Evolutionary conservation across 345 rosid species (phyloP).

Genomic region (Acer saccharum): DNA sequence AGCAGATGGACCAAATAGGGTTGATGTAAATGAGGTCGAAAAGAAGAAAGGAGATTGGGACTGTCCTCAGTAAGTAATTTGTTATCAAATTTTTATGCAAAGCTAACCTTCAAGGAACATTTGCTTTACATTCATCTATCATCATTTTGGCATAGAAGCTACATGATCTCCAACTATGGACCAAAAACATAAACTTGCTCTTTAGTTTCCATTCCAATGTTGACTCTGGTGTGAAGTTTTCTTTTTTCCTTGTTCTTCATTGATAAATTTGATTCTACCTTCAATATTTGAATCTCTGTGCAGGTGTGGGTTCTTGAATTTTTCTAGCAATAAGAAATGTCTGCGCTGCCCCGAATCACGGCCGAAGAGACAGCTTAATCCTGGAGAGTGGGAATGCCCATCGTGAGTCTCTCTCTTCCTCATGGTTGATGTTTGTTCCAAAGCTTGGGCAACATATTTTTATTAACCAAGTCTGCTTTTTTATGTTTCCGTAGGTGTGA

Average conservation of each 20-base stretch:
- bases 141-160: conserved; percentile 1
- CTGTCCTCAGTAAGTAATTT: conserved; percentile 56
- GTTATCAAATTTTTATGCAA: not conserved
- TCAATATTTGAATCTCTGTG: conserved; percentile 20
- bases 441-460: not conserved
- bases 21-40: conserved; percentile 36
- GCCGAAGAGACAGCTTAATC: conserved; percentile 58
- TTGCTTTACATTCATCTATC: not conserved
- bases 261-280: conserved; percentile 1
- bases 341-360: conserved; percentile 57
- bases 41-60: conserved; percentile 90
- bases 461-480: conserved; percentile 12
- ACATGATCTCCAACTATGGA: not conserved
- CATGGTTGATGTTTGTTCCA: not conserved
- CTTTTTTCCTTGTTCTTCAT: not conserved
- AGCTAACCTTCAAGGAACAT: not conserved
- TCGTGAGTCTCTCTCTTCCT: conserved; percentile 51
- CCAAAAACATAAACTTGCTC: not conserved
- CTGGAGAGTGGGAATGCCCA: conserved; percentile 98
- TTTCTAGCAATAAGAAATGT: conserved; percentile 75
- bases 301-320: conserved; percentile 96
- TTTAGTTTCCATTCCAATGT: not conserved
- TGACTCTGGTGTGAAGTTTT: not conserved
- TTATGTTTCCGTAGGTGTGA: conserved; percentile 62
- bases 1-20: conserved; percentile 58